Conservation (phyloP, 2,329 filamentous ascomycete species). For the Simplicillium aogashimaense region DNA sequence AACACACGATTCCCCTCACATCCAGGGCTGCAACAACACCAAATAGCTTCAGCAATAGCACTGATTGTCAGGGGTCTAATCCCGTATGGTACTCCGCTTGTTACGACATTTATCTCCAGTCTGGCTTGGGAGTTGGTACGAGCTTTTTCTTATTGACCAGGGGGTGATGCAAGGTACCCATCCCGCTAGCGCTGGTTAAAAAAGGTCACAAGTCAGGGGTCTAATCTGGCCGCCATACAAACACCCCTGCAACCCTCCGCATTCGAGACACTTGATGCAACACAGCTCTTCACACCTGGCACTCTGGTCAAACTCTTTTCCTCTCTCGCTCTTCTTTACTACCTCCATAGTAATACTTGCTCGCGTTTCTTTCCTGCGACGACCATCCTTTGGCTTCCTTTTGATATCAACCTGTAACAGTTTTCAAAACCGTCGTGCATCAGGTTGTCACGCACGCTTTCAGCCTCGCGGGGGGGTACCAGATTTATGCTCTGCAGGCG, state of each 20-base stretch:
- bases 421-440: too few relatives aligned
- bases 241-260: conserved; percentile 9
- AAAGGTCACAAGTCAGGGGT: conserved; percentile 3
- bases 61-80: too few relatives aligned
- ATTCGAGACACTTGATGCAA: conserved; percentile 22
- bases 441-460: too few relatives aligned
- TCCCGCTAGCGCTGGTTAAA: neutral
- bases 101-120: too few relatives aligned
- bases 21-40: too few relatives aligned
- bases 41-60: too few relatives aligned
- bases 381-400: conserved; percentile 1
- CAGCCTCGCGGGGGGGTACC: too few relatives aligned
- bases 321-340: neutral
- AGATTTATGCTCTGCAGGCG: too few relatives aligned
- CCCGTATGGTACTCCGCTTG: too few relatives aligned
- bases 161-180: conserved; percentile 11
- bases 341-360: neutral
- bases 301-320: conserved; percentile 4
- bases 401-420: too few relatives aligned
- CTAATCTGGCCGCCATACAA: conserved; percentile 9
- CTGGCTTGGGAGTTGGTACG: neutral
- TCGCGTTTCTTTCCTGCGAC: neutral
- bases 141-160: conserved; percentile 2
- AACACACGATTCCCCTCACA: too few relatives aligned
- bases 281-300: conserved; percentile 9